Base-by-base conservation (phyloP, 179 eudicot genomes). In the Beta lomatogona region DNA sequence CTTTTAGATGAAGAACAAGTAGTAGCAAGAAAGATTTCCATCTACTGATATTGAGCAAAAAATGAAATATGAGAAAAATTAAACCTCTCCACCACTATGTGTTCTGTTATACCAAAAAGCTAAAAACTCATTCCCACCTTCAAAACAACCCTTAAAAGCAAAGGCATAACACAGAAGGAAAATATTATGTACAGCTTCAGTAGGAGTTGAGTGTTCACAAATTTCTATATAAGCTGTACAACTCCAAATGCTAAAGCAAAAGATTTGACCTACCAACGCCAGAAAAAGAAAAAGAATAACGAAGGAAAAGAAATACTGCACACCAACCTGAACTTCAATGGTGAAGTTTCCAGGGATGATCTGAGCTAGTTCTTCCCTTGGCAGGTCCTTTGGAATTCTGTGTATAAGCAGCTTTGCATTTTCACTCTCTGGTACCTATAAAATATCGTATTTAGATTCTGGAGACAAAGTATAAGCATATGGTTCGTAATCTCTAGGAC, bases 341-440 rank as follows among this genome's bases (percentile, higher is more conserved):
- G 86, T 88, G 85, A 86, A 97, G 67, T 93, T 89, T 66, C 97
- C 98, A 63, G 89, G 82, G 75, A 97, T 81, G 79, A 92, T 60
- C 82, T 86, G 81, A 84, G 79, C 82, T 73, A 97, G 83, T 60
- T 90, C 93, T 85, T 91, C 89, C 80, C 85, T 77, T 16, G 90
- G 89, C 46, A 93, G 71, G 80, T 74, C 83, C 72, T 79, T 80
- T 41, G 99, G 97, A 73, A 97, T 90, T 73, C 97, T 83, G 81
- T 97, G 99, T 54, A 93, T 61, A 53, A 97, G 89, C 80, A 97
- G 87, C 90, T 89, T 94, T 73, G 86, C 85, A 81, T 54, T 54
- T 36, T 91, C 95, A 63, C 59, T 58, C 36, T 88, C 90, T 77
- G 89, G 88, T 73, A 90, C 92, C 97, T 94, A 77, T 46, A 28